A percentile compares a stretch with the other conserved stretches of the same genome.
Evolutionary conservation across 2,329 filamentous ascomycete genomes (phyloP).

Genomic region (Colletotrichum tamarilloi): DNA sequence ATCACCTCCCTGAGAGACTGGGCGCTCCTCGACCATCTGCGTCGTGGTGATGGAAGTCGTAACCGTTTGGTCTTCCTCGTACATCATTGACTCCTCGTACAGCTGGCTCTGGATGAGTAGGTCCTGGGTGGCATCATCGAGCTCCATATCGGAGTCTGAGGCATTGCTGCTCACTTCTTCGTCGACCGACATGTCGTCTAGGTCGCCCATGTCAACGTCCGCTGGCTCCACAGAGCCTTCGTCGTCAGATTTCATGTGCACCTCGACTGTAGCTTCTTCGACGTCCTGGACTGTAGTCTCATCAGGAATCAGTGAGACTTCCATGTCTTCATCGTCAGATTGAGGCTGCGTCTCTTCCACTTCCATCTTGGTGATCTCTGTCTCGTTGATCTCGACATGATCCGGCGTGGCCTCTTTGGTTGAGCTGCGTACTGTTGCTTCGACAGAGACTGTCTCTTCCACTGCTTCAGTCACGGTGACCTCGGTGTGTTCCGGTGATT

Average conservation of each 20-base stretch:
- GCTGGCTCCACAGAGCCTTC: slow-evolving; percentile 4
- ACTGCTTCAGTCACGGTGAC: neutral
- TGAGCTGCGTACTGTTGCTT: neutral
- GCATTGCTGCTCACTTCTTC: slow-evolving; percentile 1
- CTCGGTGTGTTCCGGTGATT: neutral
- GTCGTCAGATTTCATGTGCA: slow-evolving; percentile 9
- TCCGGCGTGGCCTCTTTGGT: neutral
- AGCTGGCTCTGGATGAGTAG: slow-evolving; percentile 28
- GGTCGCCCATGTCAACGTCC: slow-evolving; percentile 30
- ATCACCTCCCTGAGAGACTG: neutral
- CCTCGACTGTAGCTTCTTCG: slow-evolving; percentile 10
- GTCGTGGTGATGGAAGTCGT: neutral
- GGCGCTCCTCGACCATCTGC: neutral
- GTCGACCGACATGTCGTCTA: slow-evolving; percentile 23
- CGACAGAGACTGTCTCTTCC: neutral
- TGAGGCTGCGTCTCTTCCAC: neutral
- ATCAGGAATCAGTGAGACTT: neutral
- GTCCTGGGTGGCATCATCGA: slow-evolving; percentile 22
- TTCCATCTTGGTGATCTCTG: neutral
- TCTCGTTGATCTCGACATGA: neutral
- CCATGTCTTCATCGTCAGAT: neutral
- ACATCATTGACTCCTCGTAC: slow-evolving; percentile 44
- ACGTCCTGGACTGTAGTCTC: slow-evolving; percentile 3
- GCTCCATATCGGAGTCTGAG: slow-evolving; percentile 4
- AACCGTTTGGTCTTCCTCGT: slow-evolving; percentile 48